These are phyloP conservation scores for Trichoderma asperellum DNA, from an alignment of 2,329 filamentous ascomycete species.

Conservation along the genomic window DNA sequence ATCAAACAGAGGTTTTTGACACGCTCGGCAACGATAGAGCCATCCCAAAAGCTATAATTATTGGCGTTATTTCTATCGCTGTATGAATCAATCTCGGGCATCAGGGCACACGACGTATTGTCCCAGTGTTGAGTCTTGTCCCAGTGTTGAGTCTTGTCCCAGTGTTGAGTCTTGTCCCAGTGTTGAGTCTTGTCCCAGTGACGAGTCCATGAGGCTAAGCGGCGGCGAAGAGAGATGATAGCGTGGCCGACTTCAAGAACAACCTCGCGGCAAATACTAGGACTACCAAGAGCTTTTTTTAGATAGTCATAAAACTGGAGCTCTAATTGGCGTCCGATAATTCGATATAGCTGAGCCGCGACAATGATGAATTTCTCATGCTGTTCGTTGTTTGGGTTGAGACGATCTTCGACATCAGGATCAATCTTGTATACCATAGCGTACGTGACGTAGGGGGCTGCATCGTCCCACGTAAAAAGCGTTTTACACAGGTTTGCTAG, in stretches of 20 bases:
- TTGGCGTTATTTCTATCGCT: not conserved
- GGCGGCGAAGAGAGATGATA: constrained; percentile 22
- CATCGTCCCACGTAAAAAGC: constrained; percentile 12
- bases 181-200: not conserved
- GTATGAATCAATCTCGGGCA: not conserved
- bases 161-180: not conserved
- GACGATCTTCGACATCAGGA: not conserved
- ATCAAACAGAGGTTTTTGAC: constrained; percentile 16
- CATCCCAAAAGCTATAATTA: too few species aligned
- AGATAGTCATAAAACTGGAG: constrained; percentile 23
- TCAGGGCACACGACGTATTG: not conserved
- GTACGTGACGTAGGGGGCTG: constrained; percentile 3
- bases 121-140: not conserved
- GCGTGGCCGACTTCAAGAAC: constrained; percentile 17
- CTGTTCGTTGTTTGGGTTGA: not conserved
- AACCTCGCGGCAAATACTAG: not conserved
- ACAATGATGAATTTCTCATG: not conserved
- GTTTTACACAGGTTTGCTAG: not conserved
- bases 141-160: not conserved
- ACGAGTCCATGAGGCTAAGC: not conserved
- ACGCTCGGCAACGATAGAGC: not conserved
- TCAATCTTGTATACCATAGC: not conserved
- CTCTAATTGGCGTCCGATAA: constrained; percentile 25
- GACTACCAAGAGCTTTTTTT: constrained; percentile 9
- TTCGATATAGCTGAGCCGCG: constrained; percentile 20